Percentiles rank a stretch among this genome's conserved stretches.
Evolutionary conservation across 2,329 filamentous ascomycete genomes (phyloP).

Genomic region (Neophaeococcomyces aloes): DNA sequence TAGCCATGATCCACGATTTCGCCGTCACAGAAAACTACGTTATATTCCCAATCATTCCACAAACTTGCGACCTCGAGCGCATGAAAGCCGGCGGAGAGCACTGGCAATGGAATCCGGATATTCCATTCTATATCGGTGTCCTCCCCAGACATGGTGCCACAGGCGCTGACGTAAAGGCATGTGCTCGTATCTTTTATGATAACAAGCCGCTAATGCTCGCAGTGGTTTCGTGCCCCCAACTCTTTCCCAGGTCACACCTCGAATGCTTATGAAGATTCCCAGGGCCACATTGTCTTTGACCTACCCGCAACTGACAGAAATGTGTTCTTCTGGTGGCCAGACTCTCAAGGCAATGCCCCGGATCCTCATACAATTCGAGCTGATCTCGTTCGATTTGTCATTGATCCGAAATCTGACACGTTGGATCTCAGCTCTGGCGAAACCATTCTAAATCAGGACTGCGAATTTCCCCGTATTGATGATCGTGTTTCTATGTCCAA

Average conservation of each 20-base stretch:
- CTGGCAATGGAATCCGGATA: slow-evolving; percentile 30
- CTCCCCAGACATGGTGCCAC: slow-evolving; percentile 15
- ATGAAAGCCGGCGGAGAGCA: slow-evolving; percentile 32
- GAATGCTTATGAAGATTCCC: slow-evolving; percentile 29
- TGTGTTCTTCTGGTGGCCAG: slow-evolving; percentile 36
- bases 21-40: slow-evolving; percentile 35
- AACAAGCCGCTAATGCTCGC: not conserved
- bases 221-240: slow-evolving; percentile 30
- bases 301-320: slow-evolving; percentile 31
- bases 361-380: slow-evolving; percentile 23
- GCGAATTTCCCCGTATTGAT: slow-evolving; percentile 43
- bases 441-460: slow-evolving; percentile 27
- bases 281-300: slow-evolving; percentile 27
- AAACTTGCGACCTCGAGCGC: slow-evolving; percentile 27
- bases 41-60: slow-evolving; percentile 30
- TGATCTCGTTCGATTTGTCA: slow-evolving; percentile 21
- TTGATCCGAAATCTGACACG: slow-evolving; percentile 21
- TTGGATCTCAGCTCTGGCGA: slow-evolving; percentile 21
- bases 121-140: slow-evolving; percentile 24
- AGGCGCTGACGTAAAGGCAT: slow-evolving; percentile 27
- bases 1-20: slow-evolving; percentile 35
- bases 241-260: slow-evolving; percentile 30
- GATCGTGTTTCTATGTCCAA: slow-evolving; percentile 34
- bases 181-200: no score
- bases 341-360: slow-evolving; percentile 28